Evolutionary conservation across 192 early-diverging fungal genomes (phyloP).

Genomic region (Umbelopsis vinacea): DNA sequence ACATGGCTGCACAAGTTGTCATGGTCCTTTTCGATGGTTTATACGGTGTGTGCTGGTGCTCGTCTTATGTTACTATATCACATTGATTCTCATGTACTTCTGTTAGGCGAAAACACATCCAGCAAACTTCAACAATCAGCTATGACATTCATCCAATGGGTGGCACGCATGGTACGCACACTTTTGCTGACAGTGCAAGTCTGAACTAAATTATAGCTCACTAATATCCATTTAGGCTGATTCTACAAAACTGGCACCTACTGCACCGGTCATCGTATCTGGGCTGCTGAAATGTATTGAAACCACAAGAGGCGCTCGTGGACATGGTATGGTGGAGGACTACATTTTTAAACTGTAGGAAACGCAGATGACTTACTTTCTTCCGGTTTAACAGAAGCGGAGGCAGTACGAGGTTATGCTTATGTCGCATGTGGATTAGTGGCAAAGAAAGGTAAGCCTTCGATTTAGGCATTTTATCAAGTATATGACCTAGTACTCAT

Average conservation of each 20-base stretch:
- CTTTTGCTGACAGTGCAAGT: neutral
- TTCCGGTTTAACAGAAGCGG: constrained; percentile 50
- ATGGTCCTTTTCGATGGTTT: constrained; percentile 82
- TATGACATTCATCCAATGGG: constrained; percentile 90
- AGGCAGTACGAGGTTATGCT: constrained; percentile 78
- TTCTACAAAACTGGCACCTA: constrained; percentile 56
- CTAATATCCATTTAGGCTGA: constrained; percentile 37
- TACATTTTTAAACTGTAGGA: neutral
- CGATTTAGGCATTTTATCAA: neutral
- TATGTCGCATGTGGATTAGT: constrained; percentile 85
- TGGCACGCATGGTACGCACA: constrained; percentile 68
- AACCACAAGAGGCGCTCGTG: constrained; percentile 32
- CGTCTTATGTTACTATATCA: neutral
- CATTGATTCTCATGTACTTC: neutral
- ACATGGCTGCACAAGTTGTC: constrained; percentile 68
- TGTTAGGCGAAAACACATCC: constrained; percentile 65
- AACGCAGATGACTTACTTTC: neutral
- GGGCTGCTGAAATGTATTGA: constrained; percentile 72
- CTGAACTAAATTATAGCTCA: neutral
- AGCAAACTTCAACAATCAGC: constrained; percentile 71
- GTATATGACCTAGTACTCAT: neutral
- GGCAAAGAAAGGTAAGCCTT: constrained; percentile 63
- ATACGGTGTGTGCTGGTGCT: constrained; percentile 55
- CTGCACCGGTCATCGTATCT: constrained; percentile 70
- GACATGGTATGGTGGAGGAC: constrained; percentile 33